These are phyloP conservation scores for Pythium aristosporum DNA, from an alignment of 352 stramenopile species.

Conservation along the genomic window DNA sequence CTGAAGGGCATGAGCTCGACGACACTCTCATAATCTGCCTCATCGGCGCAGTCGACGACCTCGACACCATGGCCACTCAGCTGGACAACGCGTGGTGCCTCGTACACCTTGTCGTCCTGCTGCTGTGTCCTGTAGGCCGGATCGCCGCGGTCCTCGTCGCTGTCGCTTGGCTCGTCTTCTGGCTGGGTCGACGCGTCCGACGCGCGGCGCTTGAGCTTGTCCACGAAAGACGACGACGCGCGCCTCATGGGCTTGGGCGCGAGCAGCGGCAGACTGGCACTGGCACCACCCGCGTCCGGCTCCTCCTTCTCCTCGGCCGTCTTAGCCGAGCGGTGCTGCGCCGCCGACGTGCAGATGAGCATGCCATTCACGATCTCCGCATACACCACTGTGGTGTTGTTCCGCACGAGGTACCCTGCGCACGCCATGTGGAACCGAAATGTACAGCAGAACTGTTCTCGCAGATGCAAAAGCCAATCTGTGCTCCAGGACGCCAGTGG, in stretches of 20 bases:
- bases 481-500: neutral
- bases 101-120: slow-evolving; percentile 11
- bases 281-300: neutral
- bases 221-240: slow-evolving; percentile 4
- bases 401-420: slow-evolving; percentile 65
- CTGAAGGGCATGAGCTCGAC: slow-evolving; percentile 40
- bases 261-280: slow-evolving; percentile 40
- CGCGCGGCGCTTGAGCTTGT: slow-evolving; percentile 24
- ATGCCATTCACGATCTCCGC: slow-evolving; percentile 61
- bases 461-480: slow-evolving; percentile 24
- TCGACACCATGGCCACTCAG: slow-evolving; percentile 65
- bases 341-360: slow-evolving; percentile 37
- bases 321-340: slow-evolving; percentile 8
- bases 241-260: slow-evolving; percentile 42
- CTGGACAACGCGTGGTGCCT: slow-evolving; percentile 41
- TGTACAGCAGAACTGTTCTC: neutral
- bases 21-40: slow-evolving; percentile 31
- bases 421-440: slow-evolving; percentile 44
- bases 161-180: slow-evolving; percentile 28
- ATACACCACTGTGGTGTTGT: slow-evolving; percentile 49
- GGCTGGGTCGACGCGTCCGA: slow-evolving; percentile 23
- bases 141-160: neutral
- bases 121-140: slow-evolving; percentile 5
- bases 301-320: neutral
- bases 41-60: slow-evolving; percentile 44